Evolutionary conservation across 2,329 filamentous ascomycete genomes (phyloP).

Genomic region (Paecilomyces formosus): DNA sequence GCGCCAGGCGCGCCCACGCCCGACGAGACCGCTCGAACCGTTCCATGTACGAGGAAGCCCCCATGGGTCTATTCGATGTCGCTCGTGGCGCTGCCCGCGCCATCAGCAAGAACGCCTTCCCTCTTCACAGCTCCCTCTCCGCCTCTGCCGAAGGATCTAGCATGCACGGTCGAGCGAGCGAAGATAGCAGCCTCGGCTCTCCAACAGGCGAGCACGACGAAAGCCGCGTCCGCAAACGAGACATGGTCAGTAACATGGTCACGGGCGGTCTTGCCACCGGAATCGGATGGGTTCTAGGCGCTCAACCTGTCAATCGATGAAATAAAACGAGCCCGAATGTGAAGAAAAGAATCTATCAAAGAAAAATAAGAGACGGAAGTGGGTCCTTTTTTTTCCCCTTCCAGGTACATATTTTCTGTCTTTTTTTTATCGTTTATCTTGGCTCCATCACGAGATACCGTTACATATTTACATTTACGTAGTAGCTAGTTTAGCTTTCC

Average conservation of each 20-base stretch:
- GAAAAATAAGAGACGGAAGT: background rate
- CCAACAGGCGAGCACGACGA: slow-evolving; percentile 14
- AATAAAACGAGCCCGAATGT: slow-evolving; percentile 6
- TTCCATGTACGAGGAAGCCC: slow-evolving; percentile 34
- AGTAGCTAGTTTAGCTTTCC: too few relatives aligned
- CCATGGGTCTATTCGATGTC: slow-evolving; percentile 46
- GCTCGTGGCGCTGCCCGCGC: slow-evolving; percentile 43
- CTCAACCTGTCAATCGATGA: slow-evolving; percentile 34
- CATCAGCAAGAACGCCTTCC: slow-evolving; percentile 42
- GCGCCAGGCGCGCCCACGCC: slow-evolving; percentile 25
- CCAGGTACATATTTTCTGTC: background rate
- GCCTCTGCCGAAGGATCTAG: slow-evolving; percentile 7
- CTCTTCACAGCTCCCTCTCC: slow-evolving; percentile 21
- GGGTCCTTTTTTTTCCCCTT: background rate
- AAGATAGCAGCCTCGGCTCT: slow-evolving; percentile 3
- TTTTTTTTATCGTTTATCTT: background rate
- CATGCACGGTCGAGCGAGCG: slow-evolving; percentile 7
- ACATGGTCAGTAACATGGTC: slow-evolving; percentile 57
- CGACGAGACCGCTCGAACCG: slow-evolving; percentile 16
- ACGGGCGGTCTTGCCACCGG: slow-evolving; percentile 56
- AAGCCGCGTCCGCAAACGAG: slow-evolving; percentile 38
- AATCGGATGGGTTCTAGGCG: slow-evolving; percentile 58
- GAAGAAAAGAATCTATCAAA: background rate
- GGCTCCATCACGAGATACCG: too few relatives aligned
- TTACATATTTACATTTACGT: too few relatives aligned